Percentiles rank a stretch among this genome's conserved stretches.
Conservation (phyloP, 176 grass and related monocot species). For the Areca catechu region DNA sequence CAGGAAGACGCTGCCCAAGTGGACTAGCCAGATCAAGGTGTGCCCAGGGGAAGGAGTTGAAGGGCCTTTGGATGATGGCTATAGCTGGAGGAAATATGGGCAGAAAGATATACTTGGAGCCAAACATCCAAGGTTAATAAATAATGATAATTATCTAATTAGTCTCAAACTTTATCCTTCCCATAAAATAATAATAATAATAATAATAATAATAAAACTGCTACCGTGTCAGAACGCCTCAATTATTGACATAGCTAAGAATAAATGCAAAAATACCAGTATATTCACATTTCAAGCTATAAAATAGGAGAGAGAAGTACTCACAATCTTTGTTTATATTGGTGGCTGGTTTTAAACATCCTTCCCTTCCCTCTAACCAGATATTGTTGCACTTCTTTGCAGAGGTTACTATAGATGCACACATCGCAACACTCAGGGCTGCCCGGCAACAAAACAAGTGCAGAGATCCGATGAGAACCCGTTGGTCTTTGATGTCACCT, state of each 20-base stretch:
- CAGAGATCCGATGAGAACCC: conserved; percentile 58
- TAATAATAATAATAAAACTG: too few relatives aligned
- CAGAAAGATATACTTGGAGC: conserved; percentile 95
- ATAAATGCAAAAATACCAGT: too few relatives aligned
- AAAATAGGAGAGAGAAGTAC: too few relatives aligned
- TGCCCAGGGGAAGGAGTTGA: conserved; percentile 26
- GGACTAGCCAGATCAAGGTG: conserved; percentile 39
- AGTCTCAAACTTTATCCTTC: neutral
- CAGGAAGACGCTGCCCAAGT: conserved; percentile 45
- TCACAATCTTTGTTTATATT: too few relatives aligned
- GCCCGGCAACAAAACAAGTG: conserved; percentile 77
- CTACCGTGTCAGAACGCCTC: too few relatives aligned
- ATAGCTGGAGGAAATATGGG: conserved; percentile 94
- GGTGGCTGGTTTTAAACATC: too few relatives aligned
- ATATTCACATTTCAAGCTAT: too few relatives aligned
- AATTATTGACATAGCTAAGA: too few relatives aligned
- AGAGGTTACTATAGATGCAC: conserved; percentile 96
- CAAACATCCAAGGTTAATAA: conserved; percentile 67
- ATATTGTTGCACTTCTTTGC: neutral
- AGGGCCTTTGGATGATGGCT: conserved; percentile 40
- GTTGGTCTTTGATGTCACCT: conserved; percentile 62
- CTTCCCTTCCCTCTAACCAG: too few relatives aligned
- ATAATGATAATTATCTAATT: too few relatives aligned
- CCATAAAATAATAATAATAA: too few relatives aligned
- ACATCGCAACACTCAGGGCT: conserved; percentile 45